Evolutionary conservation across 305 asterid species (phyloP), one percentile per base, ranked within the genome.

Genomic region (Fraxinus nigra): DNA sequence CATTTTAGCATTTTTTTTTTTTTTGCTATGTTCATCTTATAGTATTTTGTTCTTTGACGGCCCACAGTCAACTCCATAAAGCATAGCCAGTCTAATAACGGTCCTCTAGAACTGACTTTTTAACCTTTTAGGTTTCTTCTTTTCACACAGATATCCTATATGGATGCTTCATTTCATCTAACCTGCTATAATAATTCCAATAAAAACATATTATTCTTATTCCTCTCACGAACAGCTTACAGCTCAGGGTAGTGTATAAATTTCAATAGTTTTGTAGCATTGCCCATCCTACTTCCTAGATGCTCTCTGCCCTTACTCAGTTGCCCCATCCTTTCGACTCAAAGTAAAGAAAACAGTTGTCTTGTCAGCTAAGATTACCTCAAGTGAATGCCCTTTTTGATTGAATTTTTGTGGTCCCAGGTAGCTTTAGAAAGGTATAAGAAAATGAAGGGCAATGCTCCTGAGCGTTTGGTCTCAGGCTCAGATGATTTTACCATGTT

Each of bases 401-500:
- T 77, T 43, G 22, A 33, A 10, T 59, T 73, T 83, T 51, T 70
- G 78, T 73, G 82, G 43, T 22, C 34, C 80, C 97, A 96, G 97
- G 98, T 90, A 76, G 98, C 99, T 75, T 87, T 92, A 82, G 98
- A 93, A 79, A 92, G 97, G 89, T 94, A 96, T 90, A 91, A 86
- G 48, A 94, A 92, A 88, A 88, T 80, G 89, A 96, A 90, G 88
- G 95, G 93, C 43, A 82, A 85, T 87, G 93, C 92, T 77, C 97
- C 98, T 38, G 99, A 94, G 85, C 87, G 99, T 69, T 86, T 96
- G 87, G 98, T 96, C 75, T 94, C 99, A 26, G 98, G 99, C 48
- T 94, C 98, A 67, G 99, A 96, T 88, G 99, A 96, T 86, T 93
- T 93, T 79, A 96, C 99, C 78, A 96, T 94, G 99, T 91, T 94